Conservation (phyloP, 768 basidiomycete genomes). For the Astraeus odoratus region DNA sequence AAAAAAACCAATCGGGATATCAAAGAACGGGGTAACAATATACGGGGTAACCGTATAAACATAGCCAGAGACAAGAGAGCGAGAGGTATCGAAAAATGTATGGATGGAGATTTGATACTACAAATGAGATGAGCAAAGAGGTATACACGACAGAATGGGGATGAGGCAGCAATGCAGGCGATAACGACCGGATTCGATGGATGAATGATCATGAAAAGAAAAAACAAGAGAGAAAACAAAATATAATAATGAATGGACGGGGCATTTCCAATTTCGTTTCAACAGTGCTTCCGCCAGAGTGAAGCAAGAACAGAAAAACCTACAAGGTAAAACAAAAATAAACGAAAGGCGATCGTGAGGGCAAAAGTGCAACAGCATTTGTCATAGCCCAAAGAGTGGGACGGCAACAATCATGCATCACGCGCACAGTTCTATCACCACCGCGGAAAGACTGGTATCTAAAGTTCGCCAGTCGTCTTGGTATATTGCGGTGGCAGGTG, state of each 20-base stretch:
- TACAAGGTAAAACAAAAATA: slow-evolving; percentile 21
- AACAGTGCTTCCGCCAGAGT: slow-evolving; percentile 15
- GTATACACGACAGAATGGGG: slow-evolving; percentile 31
- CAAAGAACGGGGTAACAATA: slow-evolving; percentile 28
- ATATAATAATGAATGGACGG: slow-evolving; percentile 23
- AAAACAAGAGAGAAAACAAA: slow-evolving; percentile 28
- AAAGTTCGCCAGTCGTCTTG: slow-evolving; percentile 50
- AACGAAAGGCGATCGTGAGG: slow-evolving; percentile 30
- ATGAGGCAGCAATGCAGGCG: slow-evolving; percentile 31
- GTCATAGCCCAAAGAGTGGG: slow-evolving; percentile 26
- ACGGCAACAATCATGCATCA: slow-evolving; percentile 22
- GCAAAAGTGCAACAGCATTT: slow-evolving; percentile 14
- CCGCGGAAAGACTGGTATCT: slow-evolving; percentile 20
- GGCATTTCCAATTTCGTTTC: slow-evolving; percentile 29
- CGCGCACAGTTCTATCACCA: slow-evolving; percentile 24
- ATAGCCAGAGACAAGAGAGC: slow-evolving; percentile 16
- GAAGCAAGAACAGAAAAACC: slow-evolving; percentile 19
- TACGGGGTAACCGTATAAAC: slow-evolving; percentile 34
- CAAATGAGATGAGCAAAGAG: slow-evolving; percentile 28
- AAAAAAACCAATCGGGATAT: slow-evolving; percentile 23
- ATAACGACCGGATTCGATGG: slow-evolving; percentile 28
- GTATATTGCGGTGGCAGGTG: slow-evolving; percentile 60
- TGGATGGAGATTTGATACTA: slow-evolving; percentile 30
- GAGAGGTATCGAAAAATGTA: slow-evolving; percentile 28
- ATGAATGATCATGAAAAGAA: slow-evolving; percentile 14